Conservation (phyloP, 164 flowering plant genomes). For the Protea cynaroides region DNA sequence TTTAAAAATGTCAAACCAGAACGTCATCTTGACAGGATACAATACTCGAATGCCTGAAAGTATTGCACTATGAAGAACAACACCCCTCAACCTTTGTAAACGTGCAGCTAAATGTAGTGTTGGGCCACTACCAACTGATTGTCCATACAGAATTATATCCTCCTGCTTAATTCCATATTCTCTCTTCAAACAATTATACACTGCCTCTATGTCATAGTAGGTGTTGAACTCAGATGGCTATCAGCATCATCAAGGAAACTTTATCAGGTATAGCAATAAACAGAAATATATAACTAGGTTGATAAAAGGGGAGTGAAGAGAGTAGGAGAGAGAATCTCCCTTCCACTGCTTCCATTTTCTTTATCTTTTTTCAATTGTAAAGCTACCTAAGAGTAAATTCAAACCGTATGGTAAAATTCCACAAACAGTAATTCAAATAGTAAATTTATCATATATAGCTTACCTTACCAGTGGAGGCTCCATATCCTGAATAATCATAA, state of each 20-base stretch:
- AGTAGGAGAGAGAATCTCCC: neutral
- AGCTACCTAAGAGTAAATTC: neutral
- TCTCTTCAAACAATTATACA: slow-evolving; percentile 74
- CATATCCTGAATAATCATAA: slow-evolving; percentile 95
- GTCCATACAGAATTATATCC: slow-evolving; percentile 83
- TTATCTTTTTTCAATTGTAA: neutral
- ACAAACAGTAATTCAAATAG: neutral
- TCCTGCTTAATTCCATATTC: slow-evolving; percentile 73
- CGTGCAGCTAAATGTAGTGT: slow-evolving; percentile 80
- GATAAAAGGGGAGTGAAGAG: no score
- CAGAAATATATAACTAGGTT: neutral
- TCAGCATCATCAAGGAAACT: slow-evolving; percentile 7
- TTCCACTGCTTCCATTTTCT: no score
- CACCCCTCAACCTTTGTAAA: slow-evolving; percentile 52
- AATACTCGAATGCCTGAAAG: slow-evolving; percentile 87
- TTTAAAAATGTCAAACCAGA: slow-evolving; percentile 96
- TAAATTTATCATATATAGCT: slow-evolving; percentile 1
- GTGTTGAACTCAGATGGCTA: slow-evolving; percentile 92
- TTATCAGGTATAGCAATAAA: neutral
- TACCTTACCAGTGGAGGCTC: slow-evolving; percentile 96
- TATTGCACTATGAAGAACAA: slow-evolving; percentile 91
- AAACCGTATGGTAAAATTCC: neutral
- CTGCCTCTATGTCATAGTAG: slow-evolving; percentile 89
- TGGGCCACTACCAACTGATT: slow-evolving; percentile 97
- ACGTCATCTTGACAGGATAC: slow-evolving; percentile 83